Base-by-base conservation (phyloP, 768 basidiomycete genomes). In the Sporobolomyces phaffii region DNA sequence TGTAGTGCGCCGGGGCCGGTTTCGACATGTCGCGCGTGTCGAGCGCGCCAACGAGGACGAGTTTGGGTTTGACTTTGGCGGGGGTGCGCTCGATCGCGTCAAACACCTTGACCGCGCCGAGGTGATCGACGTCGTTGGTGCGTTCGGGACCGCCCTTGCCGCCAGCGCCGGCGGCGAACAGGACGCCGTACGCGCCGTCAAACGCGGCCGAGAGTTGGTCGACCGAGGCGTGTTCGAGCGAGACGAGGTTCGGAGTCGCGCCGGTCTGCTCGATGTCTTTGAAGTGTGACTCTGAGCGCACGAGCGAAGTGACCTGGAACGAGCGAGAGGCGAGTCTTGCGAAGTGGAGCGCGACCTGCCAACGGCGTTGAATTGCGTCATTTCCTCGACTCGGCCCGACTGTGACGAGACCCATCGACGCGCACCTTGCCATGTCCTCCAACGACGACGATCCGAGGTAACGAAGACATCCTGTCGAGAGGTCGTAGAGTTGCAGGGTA, bases 81-180 rank as follows among this genome's bases (percentile, higher is more conserved):
- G 84, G 78, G 0, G 50, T 77, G 74, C n/a, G n/a, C n/a, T 87
- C 86, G 57, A 88, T 79, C 0, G 85, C 86, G 73, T 87, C 86
- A 72, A 84, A 87, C 3, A 67, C 65, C 76, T 87, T 87, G 41
- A 88, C 68, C 0, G 85, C 85, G 13, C 85, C 86, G 53, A 85
- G 83, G 69, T 83, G 84, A 70, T 81, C 80, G 9, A 87, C 85
- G 33, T 78, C 80, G 73, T 81, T 82, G 4, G 83, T 86, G 44
- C 80, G 36, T 54, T 77, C 76, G 28, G 60, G 49, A 0, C 82
- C 82, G 10, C 84, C 85, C 70, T 84, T 84, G 0, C 84, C 84
- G 0, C 85, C 85, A 0, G 86, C 83, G 14, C 81, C 81, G 1
- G 81, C 81, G 22, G 79, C 69, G 68, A 79, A 82, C 57, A 80